Conservation (phyloP, 2,329 filamentous ascomycete genomes). For the Fusarium heterosporum region DNA sequence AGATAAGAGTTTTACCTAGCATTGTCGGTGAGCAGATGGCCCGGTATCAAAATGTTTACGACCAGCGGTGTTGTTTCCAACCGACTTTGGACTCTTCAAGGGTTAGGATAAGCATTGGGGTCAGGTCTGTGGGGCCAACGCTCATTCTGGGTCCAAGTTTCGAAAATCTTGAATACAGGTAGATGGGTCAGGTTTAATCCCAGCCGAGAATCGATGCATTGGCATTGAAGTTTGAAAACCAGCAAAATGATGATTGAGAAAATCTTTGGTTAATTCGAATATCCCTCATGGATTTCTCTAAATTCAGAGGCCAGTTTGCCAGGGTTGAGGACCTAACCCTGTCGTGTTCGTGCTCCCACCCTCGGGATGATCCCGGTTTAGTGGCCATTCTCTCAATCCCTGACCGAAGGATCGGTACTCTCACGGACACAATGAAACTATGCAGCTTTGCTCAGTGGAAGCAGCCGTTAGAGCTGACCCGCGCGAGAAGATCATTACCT, state of each 20-base stretch:
- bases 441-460: slow-evolving; percentile 32
- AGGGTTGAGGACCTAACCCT: slow-evolving; percentile 17
- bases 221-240: neutral
- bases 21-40: slow-evolving; percentile 39
- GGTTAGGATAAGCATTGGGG: slow-evolving; percentile 25
- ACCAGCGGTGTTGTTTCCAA: slow-evolving; percentile 19
- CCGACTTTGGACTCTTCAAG: slow-evolving; percentile 12
- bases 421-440: slow-evolving; percentile 42
- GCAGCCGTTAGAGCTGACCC: slow-evolving; percentile 35
- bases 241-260: slow-evolving; percentile 2
- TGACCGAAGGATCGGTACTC: slow-evolving; percentile 42
- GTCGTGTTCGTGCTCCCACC: slow-evolving; percentile 19
- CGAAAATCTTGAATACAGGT: neutral
- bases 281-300: neutral
- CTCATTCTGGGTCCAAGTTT: slow-evolving; percentile 1
- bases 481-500: slow-evolving; percentile 41
- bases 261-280: slow-evolving; percentile 2
- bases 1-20: slow-evolving; percentile 32
- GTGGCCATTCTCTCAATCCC: slow-evolving; percentile 33
- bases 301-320: slow-evolving; percentile 5
- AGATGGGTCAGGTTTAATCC: neutral
- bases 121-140: slow-evolving; percentile 11
- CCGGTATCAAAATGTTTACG: slow-evolving; percentile 9
- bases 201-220: slow-evolving; percentile 5
- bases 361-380: slow-evolving; percentile 30